Evolutionary conservation across 192 early-diverging fungal genomes (phyloP).

Genomic region (Cladochytrium replicatum): DNA sequence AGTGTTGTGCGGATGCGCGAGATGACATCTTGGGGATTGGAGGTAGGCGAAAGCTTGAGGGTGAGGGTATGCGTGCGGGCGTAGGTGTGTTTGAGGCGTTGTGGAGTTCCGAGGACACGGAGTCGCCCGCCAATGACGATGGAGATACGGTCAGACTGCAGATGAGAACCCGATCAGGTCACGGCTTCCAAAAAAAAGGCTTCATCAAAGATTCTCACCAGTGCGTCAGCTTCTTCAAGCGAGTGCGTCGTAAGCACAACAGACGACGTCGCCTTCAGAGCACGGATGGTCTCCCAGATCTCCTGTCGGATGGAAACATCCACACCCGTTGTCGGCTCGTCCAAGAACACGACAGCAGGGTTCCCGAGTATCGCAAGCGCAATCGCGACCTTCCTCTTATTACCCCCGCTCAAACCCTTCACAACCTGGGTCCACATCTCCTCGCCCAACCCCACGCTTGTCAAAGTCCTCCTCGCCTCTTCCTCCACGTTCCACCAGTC

Average conservation of each 20-base stretch:
- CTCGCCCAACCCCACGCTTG: slow-evolving; percentile 13
- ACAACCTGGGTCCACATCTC: slow-evolving; percentile 10
- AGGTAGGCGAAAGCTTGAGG: too few relatives aligned
- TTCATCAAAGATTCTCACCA: too few relatives aligned
- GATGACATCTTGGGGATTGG: too few relatives aligned
- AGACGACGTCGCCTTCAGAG: slow-evolving; percentile 8
- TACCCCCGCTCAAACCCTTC: slow-evolving; percentile 16
- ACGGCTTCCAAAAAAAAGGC: too few relatives aligned
- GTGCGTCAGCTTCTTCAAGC: slow-evolving; percentile 64
- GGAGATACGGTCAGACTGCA: slow-evolving; percentile 59
- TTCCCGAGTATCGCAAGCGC: slow-evolving; percentile 10
- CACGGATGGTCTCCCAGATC: slow-evolving; percentile 38
- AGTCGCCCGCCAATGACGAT: slow-evolving; percentile 66
- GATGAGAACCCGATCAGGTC: too few relatives aligned
- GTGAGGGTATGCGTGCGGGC: too few relatives aligned
- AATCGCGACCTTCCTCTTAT: slow-evolving; percentile 9
- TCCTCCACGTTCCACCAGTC: too few relatives aligned
- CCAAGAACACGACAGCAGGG: slow-evolving; percentile 15
- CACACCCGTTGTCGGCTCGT: slow-evolving; percentile 32
- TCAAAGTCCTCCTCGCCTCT: slow-evolving; percentile 14
- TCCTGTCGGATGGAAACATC: slow-evolving; percentile 37
- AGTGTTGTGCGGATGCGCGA: too few relatives aligned
- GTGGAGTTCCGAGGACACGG: slow-evolving; percentile 51
- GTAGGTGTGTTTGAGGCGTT: slow-evolving; percentile 55
- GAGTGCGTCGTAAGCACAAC: slow-evolving; percentile 53